These are phyloP conservation scores for Apiospora rasikravindrae DNA, from an alignment of 2,329 filamentous ascomycete species.

Conservation along the genomic window DNA sequence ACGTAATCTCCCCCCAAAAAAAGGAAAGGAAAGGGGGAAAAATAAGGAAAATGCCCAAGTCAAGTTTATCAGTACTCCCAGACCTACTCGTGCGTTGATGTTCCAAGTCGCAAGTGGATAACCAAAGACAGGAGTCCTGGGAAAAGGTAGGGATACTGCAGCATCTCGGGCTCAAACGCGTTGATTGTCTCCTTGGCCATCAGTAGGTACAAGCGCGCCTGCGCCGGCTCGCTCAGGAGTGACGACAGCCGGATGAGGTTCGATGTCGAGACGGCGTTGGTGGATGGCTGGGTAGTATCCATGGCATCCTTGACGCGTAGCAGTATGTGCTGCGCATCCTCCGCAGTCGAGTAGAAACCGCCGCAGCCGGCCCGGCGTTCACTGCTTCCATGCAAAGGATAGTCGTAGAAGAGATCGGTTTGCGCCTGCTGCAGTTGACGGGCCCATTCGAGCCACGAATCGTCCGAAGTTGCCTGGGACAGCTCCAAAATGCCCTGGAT, in stretches of 20 bases:
- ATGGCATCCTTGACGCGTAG: slow-evolving; percentile 94
- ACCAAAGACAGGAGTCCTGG: slow-evolving; percentile 78
- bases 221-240: slow-evolving; percentile 57
- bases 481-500: slow-evolving; percentile 83
- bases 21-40: background rate
- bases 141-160: slow-evolving; percentile 93
- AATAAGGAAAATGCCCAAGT: no score
- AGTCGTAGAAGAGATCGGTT: slow-evolving; percentile 78
- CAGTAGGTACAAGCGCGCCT: slow-evolving; percentile 33
- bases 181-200: slow-evolving; percentile 73
- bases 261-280: slow-evolving; percentile 83
- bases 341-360: slow-evolving; percentile 76
- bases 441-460: slow-evolving; percentile 78
- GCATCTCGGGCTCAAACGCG: slow-evolving; percentile 88
- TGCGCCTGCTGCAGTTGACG: slow-evolving; percentile 80
- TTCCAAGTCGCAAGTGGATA: background rate
- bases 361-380: slow-evolving; percentile 50
- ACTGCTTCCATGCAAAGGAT: slow-evolving; percentile 40
- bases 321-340: slow-evolving; percentile 70
- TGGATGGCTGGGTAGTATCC: slow-evolving; percentile 88
- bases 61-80: no score
- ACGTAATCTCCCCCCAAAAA: background rate
- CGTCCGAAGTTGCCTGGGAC: slow-evolving; percentile 82
- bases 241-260: slow-evolving; percentile 84
- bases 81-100: background rate